Conservation (phyloP, 1,284 basidiomycete species). For the Stygiomarasmius scandens region DNA sequence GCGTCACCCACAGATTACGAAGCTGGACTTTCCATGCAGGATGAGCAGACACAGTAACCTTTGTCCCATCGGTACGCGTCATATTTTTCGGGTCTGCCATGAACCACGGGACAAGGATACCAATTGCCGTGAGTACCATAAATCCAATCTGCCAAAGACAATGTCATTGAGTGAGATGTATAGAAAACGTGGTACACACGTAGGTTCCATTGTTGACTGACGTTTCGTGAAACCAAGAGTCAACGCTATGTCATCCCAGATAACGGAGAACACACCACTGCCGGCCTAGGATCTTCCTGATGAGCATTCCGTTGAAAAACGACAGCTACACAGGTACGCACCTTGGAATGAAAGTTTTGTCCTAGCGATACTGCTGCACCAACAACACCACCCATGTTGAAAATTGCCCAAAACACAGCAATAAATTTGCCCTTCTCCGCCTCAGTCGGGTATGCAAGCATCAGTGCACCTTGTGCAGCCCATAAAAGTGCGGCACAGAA, state of each 20-base stretch:
- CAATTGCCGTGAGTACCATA: slow-evolving; percentile 66
- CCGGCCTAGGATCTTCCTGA: not conserved
- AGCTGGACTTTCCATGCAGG: slow-evolving; percentile 73
- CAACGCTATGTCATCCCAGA: no score
- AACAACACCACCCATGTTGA: slow-evolving; percentile 67
- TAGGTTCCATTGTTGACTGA: slow-evolving; percentile 64
- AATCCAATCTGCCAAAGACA: slow-evolving; percentile 61
- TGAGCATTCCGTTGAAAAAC: no score
- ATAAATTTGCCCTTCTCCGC: slow-evolving; percentile 63
- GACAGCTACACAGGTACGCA: not conserved
- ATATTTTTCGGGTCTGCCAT: slow-evolving; percentile 73
- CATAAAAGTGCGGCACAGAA: slow-evolving; percentile 60
- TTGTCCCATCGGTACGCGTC: slow-evolving; percentile 72
- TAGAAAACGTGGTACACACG: slow-evolving; percentile 38
- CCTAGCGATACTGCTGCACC: slow-evolving; percentile 33
- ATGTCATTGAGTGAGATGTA: slow-evolving; percentile 7
- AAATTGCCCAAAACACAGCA: slow-evolving; percentile 70
- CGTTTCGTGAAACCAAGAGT: no score
- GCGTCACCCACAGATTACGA: slow-evolving; percentile 48
- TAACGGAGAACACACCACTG: slow-evolving; percentile 27
- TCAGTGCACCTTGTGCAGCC: slow-evolving; percentile 67
- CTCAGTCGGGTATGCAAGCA: slow-evolving; percentile 66
- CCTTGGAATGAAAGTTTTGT: slow-evolving; percentile 12
- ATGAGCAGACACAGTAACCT: slow-evolving; percentile 58
- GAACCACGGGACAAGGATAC: slow-evolving; percentile 62